Evolutionary conservation across 441 rosid genomes (phyloP).

Genomic region (Arabidopsis hybrid): DNA sequence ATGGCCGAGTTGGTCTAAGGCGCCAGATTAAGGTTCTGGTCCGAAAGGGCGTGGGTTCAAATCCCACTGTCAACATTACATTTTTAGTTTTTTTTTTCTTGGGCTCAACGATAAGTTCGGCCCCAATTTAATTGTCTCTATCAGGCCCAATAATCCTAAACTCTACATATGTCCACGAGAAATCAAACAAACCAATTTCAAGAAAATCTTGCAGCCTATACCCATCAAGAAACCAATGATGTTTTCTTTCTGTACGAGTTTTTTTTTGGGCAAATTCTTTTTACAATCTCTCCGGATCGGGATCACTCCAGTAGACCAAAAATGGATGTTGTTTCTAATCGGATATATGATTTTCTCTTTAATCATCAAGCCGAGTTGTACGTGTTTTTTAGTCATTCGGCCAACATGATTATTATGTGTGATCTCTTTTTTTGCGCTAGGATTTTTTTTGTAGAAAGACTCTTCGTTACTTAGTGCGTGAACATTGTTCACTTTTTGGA

Average conservation of each 20-base stretch:
- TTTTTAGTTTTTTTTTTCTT: background rate
- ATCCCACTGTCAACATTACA: constrained; percentile 87
- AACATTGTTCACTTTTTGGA: background rate
- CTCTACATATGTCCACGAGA: background rate
- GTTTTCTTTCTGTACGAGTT: no score
- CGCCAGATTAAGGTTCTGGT: constrained; percentile 99
- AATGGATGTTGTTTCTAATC: no score
- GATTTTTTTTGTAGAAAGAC: background rate
- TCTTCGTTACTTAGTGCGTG: background rate
- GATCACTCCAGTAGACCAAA: no score
- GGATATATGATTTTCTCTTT: no score
- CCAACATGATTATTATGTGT: background rate
- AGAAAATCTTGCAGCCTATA: background rate
- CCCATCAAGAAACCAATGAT: background rate
- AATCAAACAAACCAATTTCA: background rate
- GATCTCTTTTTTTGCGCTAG: background rate
- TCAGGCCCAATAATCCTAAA: background rate
- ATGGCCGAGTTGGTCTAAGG: constrained; percentile 99
- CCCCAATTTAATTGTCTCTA: background rate
- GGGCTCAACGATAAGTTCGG: background rate
- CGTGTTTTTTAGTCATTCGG: background rate
- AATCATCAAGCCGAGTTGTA: no score
- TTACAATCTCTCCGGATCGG: no score
- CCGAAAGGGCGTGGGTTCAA: constrained; percentile 99
- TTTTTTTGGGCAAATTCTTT: no score